phyloP scores from a whole-genome alignment of 2,329 filamentous ascomycete species.

The Fusarium oligoseptatum region DNA sequence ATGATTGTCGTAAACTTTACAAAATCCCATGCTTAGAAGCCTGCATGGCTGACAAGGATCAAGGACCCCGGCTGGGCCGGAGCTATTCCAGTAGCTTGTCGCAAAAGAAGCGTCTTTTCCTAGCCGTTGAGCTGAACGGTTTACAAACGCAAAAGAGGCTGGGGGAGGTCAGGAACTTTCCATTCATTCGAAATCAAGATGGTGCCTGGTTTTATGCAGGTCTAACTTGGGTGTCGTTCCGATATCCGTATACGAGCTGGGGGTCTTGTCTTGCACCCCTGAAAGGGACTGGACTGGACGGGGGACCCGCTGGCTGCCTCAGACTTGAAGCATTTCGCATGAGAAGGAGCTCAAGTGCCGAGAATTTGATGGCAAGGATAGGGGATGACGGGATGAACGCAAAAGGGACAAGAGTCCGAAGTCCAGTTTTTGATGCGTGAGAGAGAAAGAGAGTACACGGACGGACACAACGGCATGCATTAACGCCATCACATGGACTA shows the following conservation, averaged over 20 bases:
- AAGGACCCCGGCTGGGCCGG: conserved; percentile 9
- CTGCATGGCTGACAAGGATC: conserved; percentile 8
- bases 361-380: not conserved
- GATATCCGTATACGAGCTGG: conserved; percentile 27
- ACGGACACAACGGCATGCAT: not conserved
- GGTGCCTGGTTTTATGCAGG: conserved; percentile 32
- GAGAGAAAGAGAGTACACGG: not conserved
- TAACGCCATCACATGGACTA: conserved; percentile 2
- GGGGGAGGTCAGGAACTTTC: conserved; percentile 22
- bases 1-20: not conserved
- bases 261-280: conserved; percentile 21
- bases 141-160: not conserved
- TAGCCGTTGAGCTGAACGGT: conserved; percentile 6
- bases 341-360: not conserved
- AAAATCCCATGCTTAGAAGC: not conserved
- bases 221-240: conserved; percentile 13
- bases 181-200: conserved; percentile 1
- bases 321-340: conserved; percentile 1
- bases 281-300: conserved; percentile 14
- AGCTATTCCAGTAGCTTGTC: conserved; percentile 14
- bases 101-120: conserved; percentile 5
- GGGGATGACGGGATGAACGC: not conserved
- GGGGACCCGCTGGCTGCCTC: conserved; percentile 4
- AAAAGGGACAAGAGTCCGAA: conserved; percentile 8
- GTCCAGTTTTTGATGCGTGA: not conserved